Conservation (phyloP, 345 rosid species). For the Eucalyptus fibrosa region DNA sequence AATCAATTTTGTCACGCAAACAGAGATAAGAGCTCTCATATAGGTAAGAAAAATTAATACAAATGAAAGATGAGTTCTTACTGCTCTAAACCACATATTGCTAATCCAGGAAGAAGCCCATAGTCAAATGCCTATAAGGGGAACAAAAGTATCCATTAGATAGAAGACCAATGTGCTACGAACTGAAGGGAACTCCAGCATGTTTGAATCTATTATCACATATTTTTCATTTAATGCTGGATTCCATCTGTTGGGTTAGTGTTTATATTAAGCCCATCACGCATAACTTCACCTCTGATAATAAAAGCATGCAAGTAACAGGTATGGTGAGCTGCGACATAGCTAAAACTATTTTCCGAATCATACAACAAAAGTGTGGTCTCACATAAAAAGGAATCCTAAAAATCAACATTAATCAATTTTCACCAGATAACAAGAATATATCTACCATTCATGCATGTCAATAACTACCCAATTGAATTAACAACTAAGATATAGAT, state of each 20-base stretch:
- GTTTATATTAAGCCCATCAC: background rate
- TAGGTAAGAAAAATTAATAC: background rate
- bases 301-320: background rate
- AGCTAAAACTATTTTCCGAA: background rate
- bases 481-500: background rate
- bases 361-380: background rate
- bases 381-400: background rate
- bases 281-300: background rate
- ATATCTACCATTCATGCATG: background rate
- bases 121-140: slow-evolving; percentile 61
- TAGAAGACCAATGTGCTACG: background rate
- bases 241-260: background rate
- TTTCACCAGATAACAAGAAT: background rate
- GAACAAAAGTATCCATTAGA: background rate
- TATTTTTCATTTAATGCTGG: background rate
- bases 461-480: background rate
- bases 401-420: background rate
- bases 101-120: slow-evolving; percentile 84
- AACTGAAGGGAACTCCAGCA: background rate
- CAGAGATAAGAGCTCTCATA: background rate
- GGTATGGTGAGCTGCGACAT: background rate
- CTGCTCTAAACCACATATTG: slow-evolving; percentile 72
- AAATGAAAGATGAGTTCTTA: slow-evolving; percentile 21
- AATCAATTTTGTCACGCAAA: background rate
- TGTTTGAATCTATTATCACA: background rate